phyloP scores from a whole-genome alignment of 805 yeast genomes.

The Lipomyces spencermartinsiae region DNA sequence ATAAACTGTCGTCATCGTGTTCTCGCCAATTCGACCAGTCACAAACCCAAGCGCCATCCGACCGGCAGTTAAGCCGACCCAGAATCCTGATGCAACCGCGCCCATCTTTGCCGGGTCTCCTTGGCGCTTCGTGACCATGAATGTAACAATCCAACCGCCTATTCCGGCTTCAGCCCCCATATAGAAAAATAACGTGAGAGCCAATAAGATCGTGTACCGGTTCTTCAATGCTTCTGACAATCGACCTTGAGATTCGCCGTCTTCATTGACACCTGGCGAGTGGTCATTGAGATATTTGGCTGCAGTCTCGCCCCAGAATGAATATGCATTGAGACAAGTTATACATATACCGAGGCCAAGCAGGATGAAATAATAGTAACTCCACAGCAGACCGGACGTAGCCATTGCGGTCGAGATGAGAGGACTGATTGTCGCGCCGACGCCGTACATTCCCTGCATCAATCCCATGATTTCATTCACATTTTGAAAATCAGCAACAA shows the following conservation, averaged over 20 bases:
- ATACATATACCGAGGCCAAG: slow-evolving; percentile 50
- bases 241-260: slow-evolving; percentile 13
- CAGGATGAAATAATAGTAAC: slow-evolving; percentile 58
- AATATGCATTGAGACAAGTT: slow-evolving; percentile 47
- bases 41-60: slow-evolving; percentile 58
- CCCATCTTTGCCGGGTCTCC: slow-evolving; percentile 59
- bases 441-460: slow-evolving; percentile 72
- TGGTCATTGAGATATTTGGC: slow-evolving; percentile 25
- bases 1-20: slow-evolving; percentile 49
- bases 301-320: slow-evolving; percentile 51
- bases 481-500: slow-evolving; percentile 56
- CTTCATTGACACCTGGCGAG: slow-evolving; percentile 8
- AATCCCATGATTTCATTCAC: slow-evolving; percentile 66
- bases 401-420: slow-evolving; percentile 66
- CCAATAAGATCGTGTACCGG: slow-evolving; percentile 54
- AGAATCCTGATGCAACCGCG: slow-evolving; percentile 70
- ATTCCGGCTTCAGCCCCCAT: slow-evolving; percentile 73
- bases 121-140: slow-evolving; percentile 59
- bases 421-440: slow-evolving; percentile 75
- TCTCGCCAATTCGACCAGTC: slow-evolving; percentile 41
- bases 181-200: slow-evolving; percentile 64
- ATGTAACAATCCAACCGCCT: slow-evolving; percentile 76
- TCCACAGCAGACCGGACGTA: slow-evolving; percentile 60
- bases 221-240: slow-evolving; percentile 42
- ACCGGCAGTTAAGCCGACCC: slow-evolving; percentile 77